These are phyloP conservation scores for Saccharomycopsis lassenensis DNA, from an alignment of 805 yeast species.

Conservation along the genomic window DNA sequence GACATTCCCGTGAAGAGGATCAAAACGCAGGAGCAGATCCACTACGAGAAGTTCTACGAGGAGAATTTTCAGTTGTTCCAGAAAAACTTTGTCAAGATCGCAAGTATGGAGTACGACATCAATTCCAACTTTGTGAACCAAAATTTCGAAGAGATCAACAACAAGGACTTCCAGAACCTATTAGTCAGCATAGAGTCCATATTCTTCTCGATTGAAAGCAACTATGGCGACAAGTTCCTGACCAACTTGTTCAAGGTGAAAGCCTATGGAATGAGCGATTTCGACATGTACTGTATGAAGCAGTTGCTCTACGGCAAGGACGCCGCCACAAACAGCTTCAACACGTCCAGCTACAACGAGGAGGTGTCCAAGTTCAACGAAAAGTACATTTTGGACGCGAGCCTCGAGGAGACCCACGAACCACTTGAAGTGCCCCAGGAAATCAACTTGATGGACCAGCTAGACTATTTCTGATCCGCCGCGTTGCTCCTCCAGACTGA, in stretches of 20 bases:
- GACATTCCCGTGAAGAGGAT: conserved; percentile 15
- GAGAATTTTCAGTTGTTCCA: conserved; percentile 11
- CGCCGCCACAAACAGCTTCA: too few species aligned
- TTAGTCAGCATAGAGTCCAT: conserved; percentile 7
- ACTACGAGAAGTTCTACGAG: conserved; percentile 17
- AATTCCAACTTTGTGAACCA: conserved; percentile 7
- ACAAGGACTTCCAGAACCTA: conserved; percentile 12
- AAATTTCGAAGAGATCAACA: conserved; percentile 6
- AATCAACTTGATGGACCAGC: background rate
- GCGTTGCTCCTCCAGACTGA: conserved; percentile 35
- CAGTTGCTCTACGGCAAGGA: conserved; percentile 9
- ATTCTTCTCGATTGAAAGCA: conserved; percentile 18
- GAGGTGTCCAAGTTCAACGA: too few species aligned
- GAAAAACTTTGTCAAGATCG: conserved; percentile 15
- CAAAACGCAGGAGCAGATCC: conserved; percentile 10
- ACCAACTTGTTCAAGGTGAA: conserved; percentile 17
- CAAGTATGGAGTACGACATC: conserved; percentile 14
- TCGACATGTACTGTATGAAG: conserved; percentile 17
- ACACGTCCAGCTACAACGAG: too few species aligned
- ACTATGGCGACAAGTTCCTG: conserved; percentile 16
- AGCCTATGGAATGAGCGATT: conserved; percentile 16
- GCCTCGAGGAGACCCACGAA: too few species aligned
- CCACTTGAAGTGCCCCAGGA: background rate
- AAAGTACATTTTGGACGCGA: too few species aligned
- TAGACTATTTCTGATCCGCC: too few species aligned